Conservation (phyloP, 2,329 filamentous ascomycete species). For the Paramyrothecium roridum region DNA sequence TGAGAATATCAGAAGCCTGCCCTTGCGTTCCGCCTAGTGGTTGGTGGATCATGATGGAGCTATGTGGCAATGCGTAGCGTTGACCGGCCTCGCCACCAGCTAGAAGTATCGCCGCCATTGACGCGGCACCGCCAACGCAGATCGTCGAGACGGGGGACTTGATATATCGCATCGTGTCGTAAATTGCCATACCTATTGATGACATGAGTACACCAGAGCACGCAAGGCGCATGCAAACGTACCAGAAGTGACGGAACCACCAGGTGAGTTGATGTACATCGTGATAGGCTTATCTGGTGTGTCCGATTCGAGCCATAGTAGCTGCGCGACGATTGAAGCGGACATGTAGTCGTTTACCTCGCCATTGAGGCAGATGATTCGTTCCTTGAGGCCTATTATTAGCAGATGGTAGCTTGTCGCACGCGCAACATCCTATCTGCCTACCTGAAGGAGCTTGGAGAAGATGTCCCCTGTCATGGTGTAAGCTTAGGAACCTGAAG, state of each 20-base stretch:
- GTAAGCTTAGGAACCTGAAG: conserved; percentile 9
- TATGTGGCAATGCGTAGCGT: conserved; percentile 87
- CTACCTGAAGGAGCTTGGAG: conserved; percentile 72
- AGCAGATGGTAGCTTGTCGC: neutral
- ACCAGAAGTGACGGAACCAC: conserved; percentile 79
- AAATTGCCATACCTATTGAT: conserved; percentile 70
- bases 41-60: conserved; percentile 95
- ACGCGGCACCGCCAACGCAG: conserved; percentile 89
- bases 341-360: conserved; percentile 86
- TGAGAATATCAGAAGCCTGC: conserved; percentile 79
- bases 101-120: conserved; percentile 88
- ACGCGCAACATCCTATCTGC: conserved; percentile 4
- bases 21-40: conserved; percentile 72
- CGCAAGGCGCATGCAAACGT: conserved; percentile 6
- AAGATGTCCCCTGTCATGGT: conserved; percentile 70
- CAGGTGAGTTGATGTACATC: conserved; percentile 96
- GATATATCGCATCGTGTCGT: conserved; percentile 99
- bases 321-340: conserved; percentile 91
- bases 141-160: conserved; percentile 89
- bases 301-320: conserved; percentile 97
- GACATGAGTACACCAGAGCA: neutral
- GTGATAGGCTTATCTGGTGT: conserved; percentile 92
- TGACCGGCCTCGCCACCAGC: conserved; percentile 83
- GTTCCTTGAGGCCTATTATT: conserved; percentile 55
- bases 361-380: conserved; percentile 91